A percentile compares a stretch with the other conserved stretches of the same genome.
Evolutionary conservation across 2,329 filamentous ascomycete species (phyloP).

Genomic region (Ophiosphaerella narmari): DNA sequence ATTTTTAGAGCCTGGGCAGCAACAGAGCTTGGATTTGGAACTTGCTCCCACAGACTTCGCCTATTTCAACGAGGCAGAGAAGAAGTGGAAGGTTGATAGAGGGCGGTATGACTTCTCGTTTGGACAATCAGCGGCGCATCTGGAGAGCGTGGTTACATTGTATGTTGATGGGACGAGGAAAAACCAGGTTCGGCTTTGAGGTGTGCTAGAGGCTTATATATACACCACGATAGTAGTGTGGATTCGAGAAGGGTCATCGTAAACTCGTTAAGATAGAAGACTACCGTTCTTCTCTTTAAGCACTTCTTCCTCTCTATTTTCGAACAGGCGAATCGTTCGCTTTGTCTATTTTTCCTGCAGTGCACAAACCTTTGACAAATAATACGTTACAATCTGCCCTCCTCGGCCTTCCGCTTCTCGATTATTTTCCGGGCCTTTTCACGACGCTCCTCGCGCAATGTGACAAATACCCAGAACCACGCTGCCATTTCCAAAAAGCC

Average conservation of each 20-base stretch:
- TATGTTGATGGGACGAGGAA: slow-evolving; percentile 24
- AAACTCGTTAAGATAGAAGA: too few species aligned
- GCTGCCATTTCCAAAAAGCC: slow-evolving; percentile 80
- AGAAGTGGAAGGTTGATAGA: slow-evolving; percentile 36
- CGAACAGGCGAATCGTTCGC: too few species aligned
- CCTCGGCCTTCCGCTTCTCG: slow-evolving; percentile 40
- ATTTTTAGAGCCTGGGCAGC: slow-evolving; percentile 61
- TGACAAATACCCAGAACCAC: slow-evolving; percentile 76
- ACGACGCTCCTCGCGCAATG: slow-evolving; percentile 43
- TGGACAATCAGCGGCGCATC: slow-evolving; percentile 32
- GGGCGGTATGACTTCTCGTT: slow-evolving; percentile 40
- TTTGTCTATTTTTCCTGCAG: too few species aligned
- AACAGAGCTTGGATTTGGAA: slow-evolving; percentile 59
- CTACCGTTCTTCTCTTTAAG: too few species aligned
- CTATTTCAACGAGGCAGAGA: slow-evolving; percentile 35
- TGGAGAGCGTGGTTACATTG: slow-evolving; percentile 30
- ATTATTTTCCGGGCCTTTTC: slow-evolving; percentile 35
- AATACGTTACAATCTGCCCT: slow-evolving; percentile 19
- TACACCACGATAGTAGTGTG: too few species aligned
- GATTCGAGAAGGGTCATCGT: too few species aligned
- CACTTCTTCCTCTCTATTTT: too few species aligned
- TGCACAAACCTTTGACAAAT: not conserved
- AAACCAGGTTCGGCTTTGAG: slow-evolving; percentile 2
- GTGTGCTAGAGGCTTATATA: not conserved
- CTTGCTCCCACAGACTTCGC: slow-evolving; percentile 34